A percentile compares a stretch with the other conserved stretches of the same genome.
Evolutionary conservation across 2,329 filamentous ascomycete species (phyloP).

Genomic region (Ambrosiella xylebori): DNA sequence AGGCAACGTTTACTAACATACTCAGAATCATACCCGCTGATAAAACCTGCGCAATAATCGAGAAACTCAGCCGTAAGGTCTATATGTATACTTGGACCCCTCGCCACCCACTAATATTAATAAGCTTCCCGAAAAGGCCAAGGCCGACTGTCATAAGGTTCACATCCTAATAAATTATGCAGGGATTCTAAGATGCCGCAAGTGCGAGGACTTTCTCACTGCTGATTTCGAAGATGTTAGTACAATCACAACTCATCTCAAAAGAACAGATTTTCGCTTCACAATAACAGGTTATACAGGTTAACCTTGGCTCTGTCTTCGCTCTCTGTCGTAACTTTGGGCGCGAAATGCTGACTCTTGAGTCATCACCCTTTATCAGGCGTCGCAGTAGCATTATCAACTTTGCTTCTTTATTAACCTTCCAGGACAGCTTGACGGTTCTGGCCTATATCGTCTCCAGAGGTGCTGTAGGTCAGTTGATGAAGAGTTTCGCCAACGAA

Average conservation of each 20-base stretch:
- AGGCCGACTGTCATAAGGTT: constrained; percentile 47
- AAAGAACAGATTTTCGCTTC: constrained; percentile 5
- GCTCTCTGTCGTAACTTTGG: constrained; percentile 60
- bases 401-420: constrained; percentile 61
- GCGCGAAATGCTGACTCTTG: constrained; percentile 54
- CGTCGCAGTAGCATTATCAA: constrained; percentile 65
- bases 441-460: constrained; percentile 78
- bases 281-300: constrained; percentile 48
- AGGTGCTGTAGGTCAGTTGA: constrained; percentile 69
- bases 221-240: constrained; percentile 53
- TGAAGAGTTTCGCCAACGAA: constrained; percentile 72
- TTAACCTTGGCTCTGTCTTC: constrained; percentile 74
- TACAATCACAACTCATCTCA: constrained; percentile 9
- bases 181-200: constrained; percentile 67
- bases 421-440: constrained; percentile 77
- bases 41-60: constrained; percentile 43
- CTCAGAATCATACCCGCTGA: constrained; percentile 16
- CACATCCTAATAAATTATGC: constrained; percentile 74
- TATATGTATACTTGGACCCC: constrained; percentile 54
- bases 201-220: constrained; percentile 58
- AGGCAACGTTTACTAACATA: not conserved
- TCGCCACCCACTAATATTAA: constrained; percentile 41
- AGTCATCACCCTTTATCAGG: constrained; percentile 28
- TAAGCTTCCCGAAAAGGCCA: constrained; percentile 40
- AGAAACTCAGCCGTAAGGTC: constrained; percentile 47